phyloP scores from a whole-genome alignment of 139 green algal genomes.

The Chlamydomonas urium region DNA sequence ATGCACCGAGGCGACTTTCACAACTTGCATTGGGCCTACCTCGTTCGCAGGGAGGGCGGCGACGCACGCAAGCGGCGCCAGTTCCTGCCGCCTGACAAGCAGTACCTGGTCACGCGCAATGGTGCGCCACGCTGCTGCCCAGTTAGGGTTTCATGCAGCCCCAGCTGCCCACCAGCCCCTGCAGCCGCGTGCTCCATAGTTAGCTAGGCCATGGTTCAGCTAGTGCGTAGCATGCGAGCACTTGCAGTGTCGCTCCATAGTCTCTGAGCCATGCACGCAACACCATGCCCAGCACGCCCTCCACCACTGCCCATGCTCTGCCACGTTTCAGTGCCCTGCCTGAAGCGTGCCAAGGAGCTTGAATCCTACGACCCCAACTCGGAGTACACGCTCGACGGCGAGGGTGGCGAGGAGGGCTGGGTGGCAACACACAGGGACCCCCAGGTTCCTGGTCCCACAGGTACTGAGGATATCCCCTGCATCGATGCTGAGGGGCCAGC shows the following conservation, averaged over 20 bases:
- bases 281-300: too few species aligned
- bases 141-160: not conserved
- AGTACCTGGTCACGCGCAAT: constrained; percentile 78
- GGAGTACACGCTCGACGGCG: constrained; percentile 51
- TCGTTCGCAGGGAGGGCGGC: constrained; percentile 62
- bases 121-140: not conserved
- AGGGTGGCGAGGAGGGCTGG: constrained; percentile 71
- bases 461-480: constrained; percentile 45
- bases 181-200: too few species aligned
- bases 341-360: constrained; percentile 61
- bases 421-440: constrained; percentile 50
- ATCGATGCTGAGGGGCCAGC: constrained; percentile 24
- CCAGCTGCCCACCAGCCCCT: too few species aligned
- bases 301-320: not conserved
- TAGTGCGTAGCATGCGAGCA: too few species aligned
- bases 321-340: constrained; percentile 77
- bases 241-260: too few species aligned
- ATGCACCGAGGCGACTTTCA: not conserved
- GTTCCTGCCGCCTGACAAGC: constrained; percentile 77
- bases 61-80: constrained; percentile 53
- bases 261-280: too few species aligned
- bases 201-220: too few species aligned
- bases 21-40: not conserved
- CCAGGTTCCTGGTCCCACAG: not conserved
- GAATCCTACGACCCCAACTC: constrained; percentile 46